These are phyloP conservation scores for Fistulifera solaris DNA, from an alignment of 108 stramenopile species.

Conservation along the genomic window DNA sequence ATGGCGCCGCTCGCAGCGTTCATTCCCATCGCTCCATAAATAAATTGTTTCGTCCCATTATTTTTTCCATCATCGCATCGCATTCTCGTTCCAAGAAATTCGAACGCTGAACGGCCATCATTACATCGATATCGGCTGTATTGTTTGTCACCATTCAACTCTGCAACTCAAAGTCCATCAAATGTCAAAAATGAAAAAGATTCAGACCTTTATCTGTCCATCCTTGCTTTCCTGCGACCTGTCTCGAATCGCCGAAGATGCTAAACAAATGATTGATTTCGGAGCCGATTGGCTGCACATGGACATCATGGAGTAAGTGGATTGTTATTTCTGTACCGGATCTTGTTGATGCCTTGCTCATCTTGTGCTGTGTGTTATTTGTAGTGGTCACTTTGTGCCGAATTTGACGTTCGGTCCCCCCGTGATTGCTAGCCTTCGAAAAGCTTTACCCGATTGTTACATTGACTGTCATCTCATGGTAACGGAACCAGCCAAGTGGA, in stretches of 20 bases:
- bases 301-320: conserved; percentile 60
- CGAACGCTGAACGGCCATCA: no score
- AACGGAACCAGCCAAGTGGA: conserved; percentile 81
- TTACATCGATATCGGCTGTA: no score
- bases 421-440: conserved; percentile 62
- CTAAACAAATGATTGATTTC: conserved; percentile 44
- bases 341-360: no score
- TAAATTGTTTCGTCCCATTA: no score
- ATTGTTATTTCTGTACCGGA: no score
- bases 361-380: no score
- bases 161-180: no score
- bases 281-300: conserved; percentile 53
- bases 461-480: conserved; percentile 91
- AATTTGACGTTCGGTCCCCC: conserved; percentile 65
- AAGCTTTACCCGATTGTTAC: conserved; percentile 33
- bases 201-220: conserved; percentile 49
- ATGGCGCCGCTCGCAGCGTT: no score
- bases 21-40: no score
- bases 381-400: conserved; percentile 68
- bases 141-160: no score
- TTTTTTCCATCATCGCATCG: no score
- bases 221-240: conserved; percentile 80
- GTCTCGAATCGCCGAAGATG: conserved; percentile 63
- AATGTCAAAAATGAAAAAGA: not conserved
- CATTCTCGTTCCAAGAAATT: no score